Evolutionary conservation across 768 basidiomycete species (phyloP), one percentile per base, ranked within the genome.

Genomic region (Pleurotus pulmonarius): DNA sequence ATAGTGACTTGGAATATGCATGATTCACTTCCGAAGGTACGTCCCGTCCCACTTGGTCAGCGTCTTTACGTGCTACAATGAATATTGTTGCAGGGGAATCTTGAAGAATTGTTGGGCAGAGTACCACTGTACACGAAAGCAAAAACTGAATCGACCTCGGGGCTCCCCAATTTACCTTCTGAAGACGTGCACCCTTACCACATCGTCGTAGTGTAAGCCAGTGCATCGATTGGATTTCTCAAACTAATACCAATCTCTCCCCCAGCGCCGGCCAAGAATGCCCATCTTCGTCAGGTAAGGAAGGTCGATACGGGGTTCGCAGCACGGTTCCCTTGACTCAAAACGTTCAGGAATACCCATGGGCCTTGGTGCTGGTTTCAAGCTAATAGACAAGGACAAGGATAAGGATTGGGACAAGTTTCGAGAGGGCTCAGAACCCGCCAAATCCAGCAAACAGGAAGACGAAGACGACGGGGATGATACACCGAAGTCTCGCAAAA

Each of bases 1-100:
- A 81, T 91, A 46, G 51, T 90, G 34, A 87, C 87, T 38, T 92
- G 90, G 90, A 92, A 92, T 60, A 92, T 92, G 90, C 87, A 92
- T 60, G 88, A 91, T 60, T 86, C 86, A 0, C 64, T 91, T 4
- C 90, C 90, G 26, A 91, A 88, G 79, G 88, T 84, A 25, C 13
- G 65, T 58, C 15, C 11, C 25, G 13, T 8, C 20, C 20, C 13
- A 38, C 22, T 55, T 34, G 8, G 12, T 39, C 15, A 46, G 4
- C 20, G n/a, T 26, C 12, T n/a, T 39, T 13, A 46, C 40, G 40
- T 38, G 46, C 37, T 26, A 46, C 46, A n/a, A 47, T 20, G 15
- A 38, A 57, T 49, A 56, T 20, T 18, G 39, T n/a, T 37, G 43
- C 55, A 91, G 88, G 90, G 90, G 5, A 83, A 92, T 63, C 66